These are phyloP conservation scores for Cadophora gregata DNA, from an alignment of 2,329 filamentous ascomycete genomes.

Conservation along the genomic window DNA sequence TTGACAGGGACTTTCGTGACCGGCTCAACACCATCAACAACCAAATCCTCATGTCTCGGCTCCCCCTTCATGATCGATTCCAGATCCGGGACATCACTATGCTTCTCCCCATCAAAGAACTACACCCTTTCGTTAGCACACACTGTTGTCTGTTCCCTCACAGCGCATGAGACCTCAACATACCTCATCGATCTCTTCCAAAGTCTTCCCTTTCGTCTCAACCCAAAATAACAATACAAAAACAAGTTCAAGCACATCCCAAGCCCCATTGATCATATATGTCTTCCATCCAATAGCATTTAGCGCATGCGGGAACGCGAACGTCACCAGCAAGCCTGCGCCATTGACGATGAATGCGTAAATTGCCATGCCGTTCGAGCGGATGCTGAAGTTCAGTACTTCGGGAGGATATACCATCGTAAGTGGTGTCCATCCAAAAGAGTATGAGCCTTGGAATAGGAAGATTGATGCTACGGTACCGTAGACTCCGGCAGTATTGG, in stretches of 20 bases:
- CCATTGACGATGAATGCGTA: background rate
- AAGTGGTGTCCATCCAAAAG: conserved; percentile 42
- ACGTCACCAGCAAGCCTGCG: background rate
- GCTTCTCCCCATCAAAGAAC: background rate
- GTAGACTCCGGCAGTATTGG: conserved; percentile 45
- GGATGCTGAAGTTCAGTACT: background rate
- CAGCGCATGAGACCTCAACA: background rate
- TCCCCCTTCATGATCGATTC: conserved; percentile 16
- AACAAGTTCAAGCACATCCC: background rate
- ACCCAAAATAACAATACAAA: background rate
- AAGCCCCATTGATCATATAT: background rate
- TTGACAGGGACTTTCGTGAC: background rate
- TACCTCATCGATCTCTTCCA: background rate
- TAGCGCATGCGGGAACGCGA: background rate
- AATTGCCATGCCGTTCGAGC: background rate
- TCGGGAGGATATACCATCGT: background rate
- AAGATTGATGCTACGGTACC: conserved; percentile 56
- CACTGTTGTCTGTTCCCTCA: background rate
- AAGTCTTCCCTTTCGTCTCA: background rate
- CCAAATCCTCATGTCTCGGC: conserved; percentile 2
- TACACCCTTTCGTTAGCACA: background rate
- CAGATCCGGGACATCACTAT: background rate
- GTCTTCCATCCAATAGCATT: background rate
- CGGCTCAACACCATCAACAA: conserved; percentile 16
- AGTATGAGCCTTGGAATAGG: conserved; percentile 57